Percentiles rank a stretch among this genome's conserved stretches.
phyloP scores from a whole-genome alignment of 1,284 basidiomycete species.

The Puccinia brachypodii region DNA sequence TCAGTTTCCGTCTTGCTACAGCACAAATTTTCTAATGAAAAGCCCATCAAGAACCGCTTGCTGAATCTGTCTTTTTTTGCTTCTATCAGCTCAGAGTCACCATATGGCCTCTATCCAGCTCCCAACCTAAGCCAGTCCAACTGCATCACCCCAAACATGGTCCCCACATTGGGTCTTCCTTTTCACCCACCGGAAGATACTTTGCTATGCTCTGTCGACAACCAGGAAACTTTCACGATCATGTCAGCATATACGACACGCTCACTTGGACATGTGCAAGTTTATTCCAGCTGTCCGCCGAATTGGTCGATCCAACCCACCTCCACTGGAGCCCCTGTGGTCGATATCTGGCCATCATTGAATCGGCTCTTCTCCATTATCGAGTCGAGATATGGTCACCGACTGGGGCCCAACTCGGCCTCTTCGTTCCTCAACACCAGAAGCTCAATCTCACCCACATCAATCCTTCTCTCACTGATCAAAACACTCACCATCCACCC shows the following conservation, averaged over 20 bases:
- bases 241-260: conserved; percentile 26
- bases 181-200: conserved; percentile 20
- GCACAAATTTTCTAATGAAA: background rate
- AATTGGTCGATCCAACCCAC: conserved; percentile 12
- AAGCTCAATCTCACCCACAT: background rate
- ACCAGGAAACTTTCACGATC: conserved; percentile 26
- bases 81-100: conserved; percentile 29
- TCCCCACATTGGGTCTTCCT: conserved; percentile 10
- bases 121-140: conserved; percentile 35
- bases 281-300: conserved; percentile 24
- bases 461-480: conserved; percentile 1
- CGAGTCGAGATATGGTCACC: conserved; percentile 34
- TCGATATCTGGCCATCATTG: conserved; percentile 32
- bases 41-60: background rate
- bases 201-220: conserved; percentile 37
- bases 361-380: conserved; percentile 41
- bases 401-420: conserved; percentile 15
- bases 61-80: background rate
- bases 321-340: conserved; percentile 33
- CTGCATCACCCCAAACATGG: conserved; percentile 41
- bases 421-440: background rate
- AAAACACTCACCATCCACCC: background rate
- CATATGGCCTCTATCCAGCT: conserved; percentile 23
- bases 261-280: conserved; percentile 26
- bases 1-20: background rate